A percentile compares a stretch with the other conserved stretches of the same genome.
Conservation (phyloP, 2,329 filamentous ascomycete genomes). For the Thelonectria rubi region DNA sequence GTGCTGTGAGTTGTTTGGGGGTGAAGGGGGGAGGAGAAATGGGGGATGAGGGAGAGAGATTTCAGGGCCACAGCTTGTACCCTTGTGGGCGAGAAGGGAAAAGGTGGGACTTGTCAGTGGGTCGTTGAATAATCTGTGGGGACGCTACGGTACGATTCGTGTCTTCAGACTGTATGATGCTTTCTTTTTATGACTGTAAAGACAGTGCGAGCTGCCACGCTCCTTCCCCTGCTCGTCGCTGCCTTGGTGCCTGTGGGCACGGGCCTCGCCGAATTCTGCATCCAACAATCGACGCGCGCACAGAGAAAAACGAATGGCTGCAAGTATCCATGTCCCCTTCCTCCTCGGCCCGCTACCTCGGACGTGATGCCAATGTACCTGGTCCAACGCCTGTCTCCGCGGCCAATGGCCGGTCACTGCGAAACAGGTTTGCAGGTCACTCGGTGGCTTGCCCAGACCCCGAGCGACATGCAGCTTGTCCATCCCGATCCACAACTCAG, state of each 20-base stretch:
- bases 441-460: constrained; percentile 11
- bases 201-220: constrained; percentile 1
- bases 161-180: not conserved
- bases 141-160: not conserved
- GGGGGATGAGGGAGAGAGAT: constrained; percentile 40
- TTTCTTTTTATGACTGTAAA: rapidly evolving
- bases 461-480: constrained; percentile 1
- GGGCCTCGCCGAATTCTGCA: constrained; percentile 6
- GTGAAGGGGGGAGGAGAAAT: constrained; percentile 44
- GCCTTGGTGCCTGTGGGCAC: constrained; percentile 18
- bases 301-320: constrained; percentile 9
- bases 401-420: constrained; percentile 6
- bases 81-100: constrained; percentile 9
- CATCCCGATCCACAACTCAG: constrained; percentile 10
- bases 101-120: constrained; percentile 10
- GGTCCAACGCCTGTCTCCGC: constrained; percentile 7
- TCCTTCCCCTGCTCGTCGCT: constrained; percentile 16
- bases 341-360: constrained; percentile 31
- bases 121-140: constrained; percentile 10
- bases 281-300: not conserved
- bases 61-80: constrained; percentile 27
- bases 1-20: constrained; percentile 39
- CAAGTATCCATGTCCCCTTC: constrained; percentile 15
- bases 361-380: constrained; percentile 25
- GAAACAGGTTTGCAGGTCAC: constrained; percentile 5